These are phyloP conservation scores for Leptographium galeiforme DNA, from an alignment of 2,329 filamentous ascomycete species.

Conservation along the genomic window DNA sequence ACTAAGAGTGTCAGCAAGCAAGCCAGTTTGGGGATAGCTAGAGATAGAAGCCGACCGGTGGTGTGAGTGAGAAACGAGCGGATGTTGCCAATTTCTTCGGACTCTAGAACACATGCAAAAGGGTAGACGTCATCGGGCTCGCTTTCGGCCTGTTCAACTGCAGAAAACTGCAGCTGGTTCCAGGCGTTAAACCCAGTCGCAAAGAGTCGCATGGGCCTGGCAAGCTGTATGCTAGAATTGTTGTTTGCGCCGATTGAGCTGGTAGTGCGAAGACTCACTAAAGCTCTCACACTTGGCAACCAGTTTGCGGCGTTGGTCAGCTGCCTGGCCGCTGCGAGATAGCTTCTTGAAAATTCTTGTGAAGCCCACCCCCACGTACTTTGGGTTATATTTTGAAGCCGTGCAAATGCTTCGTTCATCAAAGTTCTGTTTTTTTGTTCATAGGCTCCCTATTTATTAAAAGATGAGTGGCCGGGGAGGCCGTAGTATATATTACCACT, in stretches of 20 bases:
- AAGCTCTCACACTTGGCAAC: too few species aligned
- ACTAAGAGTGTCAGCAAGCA: constrained; percentile 2
- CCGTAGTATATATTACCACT: neutral
- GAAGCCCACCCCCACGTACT: too few species aligned
- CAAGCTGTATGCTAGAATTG: neutral
- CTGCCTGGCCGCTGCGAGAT: too few species aligned
- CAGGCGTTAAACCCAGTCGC: constrained; percentile 46
- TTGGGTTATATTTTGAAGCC: too few species aligned
- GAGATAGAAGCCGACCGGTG: constrained; percentile 21
- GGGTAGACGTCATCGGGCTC: constrained; percentile 31
- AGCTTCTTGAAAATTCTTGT: too few species aligned
- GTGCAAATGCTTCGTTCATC: too few species aligned
- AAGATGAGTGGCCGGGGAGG: neutral
- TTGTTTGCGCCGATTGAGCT: neutral
- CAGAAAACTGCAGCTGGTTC: constrained; percentile 33
- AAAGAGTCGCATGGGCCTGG: constrained; percentile 31
- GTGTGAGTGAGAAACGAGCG: constrained; percentile 29
- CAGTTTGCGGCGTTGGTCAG: too few species aligned
- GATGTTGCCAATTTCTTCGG: constrained; percentile 21
- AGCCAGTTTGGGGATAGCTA: neutral
- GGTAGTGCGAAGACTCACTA: neutral
- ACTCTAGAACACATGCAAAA: constrained; percentile 30
- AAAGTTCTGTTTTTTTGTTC: too few species aligned
- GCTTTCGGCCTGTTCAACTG: neutral
- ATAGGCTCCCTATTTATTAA: neutral